phyloP scores from a whole-genome alignment of 371 early-diverging fungal species.

The Mortierella sp. region DNA sequence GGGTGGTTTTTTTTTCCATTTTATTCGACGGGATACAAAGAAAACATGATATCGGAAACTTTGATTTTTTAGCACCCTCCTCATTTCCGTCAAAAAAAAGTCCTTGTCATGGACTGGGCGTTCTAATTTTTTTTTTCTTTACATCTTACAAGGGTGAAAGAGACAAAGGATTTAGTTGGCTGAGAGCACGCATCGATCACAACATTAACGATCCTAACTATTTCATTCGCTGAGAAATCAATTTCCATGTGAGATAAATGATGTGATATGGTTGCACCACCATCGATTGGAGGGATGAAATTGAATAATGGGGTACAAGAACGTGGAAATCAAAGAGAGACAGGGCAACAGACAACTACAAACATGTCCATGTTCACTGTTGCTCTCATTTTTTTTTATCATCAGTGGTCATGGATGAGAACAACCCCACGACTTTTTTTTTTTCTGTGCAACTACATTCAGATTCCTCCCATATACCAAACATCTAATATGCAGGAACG shows the following conservation, averaged over 20 bases:
- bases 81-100: too few relatives aligned
- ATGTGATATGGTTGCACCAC: conserved; percentile 24
- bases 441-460: not conserved
- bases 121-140: not conserved
- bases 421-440: conserved; percentile 31
- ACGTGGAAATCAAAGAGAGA: not conserved
- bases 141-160: not conserved
- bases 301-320: not conserved
- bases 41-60: not conserved
- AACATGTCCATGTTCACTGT: not conserved
- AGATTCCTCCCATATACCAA: conserved; percentile 13
- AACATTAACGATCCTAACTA: conserved; percentile 9
- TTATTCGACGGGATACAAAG: too few relatives aligned
- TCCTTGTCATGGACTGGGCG: not conserved
- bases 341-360: not conserved
- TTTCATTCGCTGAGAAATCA: conserved; percentile 21
- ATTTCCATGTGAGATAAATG: conserved; percentile 43
- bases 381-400: conserved; percentile 11
- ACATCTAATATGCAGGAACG: not conserved
- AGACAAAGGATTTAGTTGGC: conserved; percentile 6
- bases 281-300: not conserved
- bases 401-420: not conserved
- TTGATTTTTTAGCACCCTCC: not conserved
- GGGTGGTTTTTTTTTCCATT: too few relatives aligned
- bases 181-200: not conserved